These are phyloP conservation scores for Dunaliella sp. DNA, from an alignment of 139 green algal genomes.

Conservation along the genomic window DNA sequence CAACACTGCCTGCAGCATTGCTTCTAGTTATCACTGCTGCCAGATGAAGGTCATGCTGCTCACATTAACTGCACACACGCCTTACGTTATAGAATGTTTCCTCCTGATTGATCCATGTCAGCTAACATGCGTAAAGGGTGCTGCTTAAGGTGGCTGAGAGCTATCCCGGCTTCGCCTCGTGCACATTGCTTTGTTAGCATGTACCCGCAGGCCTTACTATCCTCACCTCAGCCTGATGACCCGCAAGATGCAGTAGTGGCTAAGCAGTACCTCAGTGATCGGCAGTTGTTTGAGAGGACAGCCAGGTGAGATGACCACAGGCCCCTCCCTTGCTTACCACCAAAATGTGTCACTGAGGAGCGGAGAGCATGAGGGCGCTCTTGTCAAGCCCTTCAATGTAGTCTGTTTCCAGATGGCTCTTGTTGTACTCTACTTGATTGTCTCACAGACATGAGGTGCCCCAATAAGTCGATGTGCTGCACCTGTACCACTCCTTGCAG, in stretches of 20 bases:
- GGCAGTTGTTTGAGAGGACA: constrained; percentile 15
- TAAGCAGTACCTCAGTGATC: constrained; percentile 78
- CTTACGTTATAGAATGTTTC: no score
- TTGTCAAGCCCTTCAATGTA: not conserved
- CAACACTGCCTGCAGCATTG: no score
- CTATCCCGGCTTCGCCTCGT: no score
- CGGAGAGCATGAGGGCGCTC: not conserved
- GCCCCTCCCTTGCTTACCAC: not conserved
- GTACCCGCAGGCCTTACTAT: constrained; percentile 74
- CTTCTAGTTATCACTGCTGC: no score
- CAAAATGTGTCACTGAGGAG: not conserved
- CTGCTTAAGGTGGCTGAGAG: no score
- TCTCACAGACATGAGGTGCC: not conserved
- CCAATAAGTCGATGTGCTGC: not conserved
- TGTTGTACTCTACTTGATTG: not conserved
- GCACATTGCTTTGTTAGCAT: no score
- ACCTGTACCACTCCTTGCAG: constrained; percentile 7
- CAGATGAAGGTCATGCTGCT: no score
- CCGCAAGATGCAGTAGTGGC: constrained; percentile 95
- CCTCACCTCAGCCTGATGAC: constrained; percentile 90
- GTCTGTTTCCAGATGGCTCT: not conserved
- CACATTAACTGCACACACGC: no score
- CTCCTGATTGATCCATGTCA: no score
- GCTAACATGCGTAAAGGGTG: no score
- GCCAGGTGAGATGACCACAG: not conserved